Base-by-base conservation (phyloP, 495 filamentous ascomycete species). In the Tuber melanosporum region DNA sequence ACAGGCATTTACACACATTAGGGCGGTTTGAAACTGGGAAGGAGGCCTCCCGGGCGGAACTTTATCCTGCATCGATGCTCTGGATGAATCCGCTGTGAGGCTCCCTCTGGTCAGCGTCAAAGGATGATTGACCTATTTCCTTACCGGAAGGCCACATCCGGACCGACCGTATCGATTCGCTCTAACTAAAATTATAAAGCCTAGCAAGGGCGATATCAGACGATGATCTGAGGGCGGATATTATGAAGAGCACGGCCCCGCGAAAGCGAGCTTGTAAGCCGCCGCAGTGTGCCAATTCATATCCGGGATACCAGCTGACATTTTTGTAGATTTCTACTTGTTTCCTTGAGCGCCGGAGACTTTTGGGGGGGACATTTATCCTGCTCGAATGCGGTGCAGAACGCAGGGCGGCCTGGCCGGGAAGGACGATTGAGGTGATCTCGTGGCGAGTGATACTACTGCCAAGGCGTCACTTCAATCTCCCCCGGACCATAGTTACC, bases 181-280 rank as follows among this genome's bases (percentile, higher is more conserved):
- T n/a, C n/a, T 14, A 14, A 62, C n/a, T 14, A 26, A 62, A 14
- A 62, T 26, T 0, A 62, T 62, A 62, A 36, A 36, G 57, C 57
- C 15, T 66, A 66, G 57, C 26, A 66, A 66, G 57, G 12, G 57
- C 57, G 57, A 66, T 66, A 66, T 66, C 57, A 66, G 57, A 66
- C 57, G 57, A 36, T 66, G 57, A 66, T 66, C 12, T 66, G 57
- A 66, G 57, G 32, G 57, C 57, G 4, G 14, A 36, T 32, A 36
- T 66, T 36, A 36, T 66, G 57, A 17, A 66, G 57, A 36, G 26
- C 52, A 62, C 14, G 26, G 57, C 26, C 57, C 57, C 0, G 10
- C 0, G 57, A 14, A 36, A 36, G 32, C 14, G 32, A 36, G n/a
- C 19, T 66, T 66, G 57, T 66, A 36, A 32, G 57, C 36, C 57